Evolutionary conservation across 345 rosid species (phyloP).

Genomic region (Orychophragmus violaceus): DNA sequence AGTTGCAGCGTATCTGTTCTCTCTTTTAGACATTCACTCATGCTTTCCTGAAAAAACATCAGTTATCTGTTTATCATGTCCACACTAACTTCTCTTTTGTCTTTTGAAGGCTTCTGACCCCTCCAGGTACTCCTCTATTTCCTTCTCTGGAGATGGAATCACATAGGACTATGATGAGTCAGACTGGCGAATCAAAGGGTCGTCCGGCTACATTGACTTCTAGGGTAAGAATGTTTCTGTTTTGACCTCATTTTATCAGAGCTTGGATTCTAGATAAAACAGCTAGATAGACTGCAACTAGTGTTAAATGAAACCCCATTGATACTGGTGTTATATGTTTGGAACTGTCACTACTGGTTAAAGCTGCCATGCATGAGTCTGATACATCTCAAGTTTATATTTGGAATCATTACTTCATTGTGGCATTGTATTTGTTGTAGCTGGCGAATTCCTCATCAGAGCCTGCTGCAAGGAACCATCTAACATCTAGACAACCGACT

Average conservation of each 20-base stretch:
- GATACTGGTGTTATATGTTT: background rate
- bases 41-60: background rate
- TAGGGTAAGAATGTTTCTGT: conserved; percentile 54
- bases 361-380: background rate
- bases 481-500: conserved; percentile 53
- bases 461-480: conserved; percentile 49
- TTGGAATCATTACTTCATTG: conserved; percentile 14
- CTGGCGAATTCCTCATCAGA: conserved; percentile 68
- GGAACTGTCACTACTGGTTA: background rate
- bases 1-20: background rate
- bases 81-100: background rate
- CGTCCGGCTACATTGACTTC: conserved; percentile 59
- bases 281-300: background rate
- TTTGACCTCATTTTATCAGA: background rate
- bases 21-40: background rate
- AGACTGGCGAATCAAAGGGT: conserved; percentile 61
- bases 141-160: conserved; percentile 97
- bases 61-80: background rate
- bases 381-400: background rate
- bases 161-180: conserved; percentile 66
- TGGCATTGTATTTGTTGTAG: conserved; percentile 37
- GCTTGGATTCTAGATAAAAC: background rate
- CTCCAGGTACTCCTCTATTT: conserved; percentile 96
- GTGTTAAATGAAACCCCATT: background rate
- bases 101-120: conserved; percentile 81